Evolutionary conservation across 1,284 basidiomycete species (phyloP).

Genomic region (Sutorius eximius): DNA sequence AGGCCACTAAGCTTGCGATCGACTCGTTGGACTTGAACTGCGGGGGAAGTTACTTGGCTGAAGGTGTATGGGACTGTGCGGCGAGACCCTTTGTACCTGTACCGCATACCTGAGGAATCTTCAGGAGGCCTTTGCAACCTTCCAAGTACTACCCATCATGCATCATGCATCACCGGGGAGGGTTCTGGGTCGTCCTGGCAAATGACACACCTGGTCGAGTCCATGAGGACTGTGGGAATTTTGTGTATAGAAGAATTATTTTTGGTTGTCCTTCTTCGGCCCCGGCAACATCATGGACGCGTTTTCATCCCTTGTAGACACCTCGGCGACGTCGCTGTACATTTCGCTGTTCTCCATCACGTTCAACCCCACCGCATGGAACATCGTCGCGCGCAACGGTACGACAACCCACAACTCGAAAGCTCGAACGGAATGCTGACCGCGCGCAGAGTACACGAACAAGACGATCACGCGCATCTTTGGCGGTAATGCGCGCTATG

Average conservation of each 20-base stretch:
- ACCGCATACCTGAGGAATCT: no score
- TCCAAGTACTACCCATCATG: no score
- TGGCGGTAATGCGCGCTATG: conserved; percentile 69
- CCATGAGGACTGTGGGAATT: conserved; percentile 12
- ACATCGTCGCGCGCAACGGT: conserved; percentile 93
- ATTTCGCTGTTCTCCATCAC: conserved; percentile 64
- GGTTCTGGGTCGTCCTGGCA: no score
- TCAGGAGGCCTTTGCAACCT: no score
- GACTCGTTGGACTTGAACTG: no score
- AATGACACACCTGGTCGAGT: no score
- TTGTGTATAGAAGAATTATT: neutral
- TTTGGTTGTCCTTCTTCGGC: neutral
- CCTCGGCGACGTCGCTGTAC: conserved; percentile 64
- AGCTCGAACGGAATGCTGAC: neutral
- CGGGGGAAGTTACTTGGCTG: no score
- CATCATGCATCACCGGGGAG: no score
- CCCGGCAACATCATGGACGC: conserved; percentile 16
- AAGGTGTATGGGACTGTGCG: no score
- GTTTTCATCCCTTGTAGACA: conserved; percentile 47
- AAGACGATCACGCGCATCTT: conserved; percentile 84
- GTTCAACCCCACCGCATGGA: conserved; percentile 96
- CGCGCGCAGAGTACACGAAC: conserved; percentile 74
- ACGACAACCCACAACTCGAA: neutral
- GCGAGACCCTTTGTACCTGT: no score
- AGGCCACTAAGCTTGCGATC: no score